phyloP scores from a whole-genome alignment of 1,284 basidiomycete genomes.

The Boletus hoseneyae region DNA sequence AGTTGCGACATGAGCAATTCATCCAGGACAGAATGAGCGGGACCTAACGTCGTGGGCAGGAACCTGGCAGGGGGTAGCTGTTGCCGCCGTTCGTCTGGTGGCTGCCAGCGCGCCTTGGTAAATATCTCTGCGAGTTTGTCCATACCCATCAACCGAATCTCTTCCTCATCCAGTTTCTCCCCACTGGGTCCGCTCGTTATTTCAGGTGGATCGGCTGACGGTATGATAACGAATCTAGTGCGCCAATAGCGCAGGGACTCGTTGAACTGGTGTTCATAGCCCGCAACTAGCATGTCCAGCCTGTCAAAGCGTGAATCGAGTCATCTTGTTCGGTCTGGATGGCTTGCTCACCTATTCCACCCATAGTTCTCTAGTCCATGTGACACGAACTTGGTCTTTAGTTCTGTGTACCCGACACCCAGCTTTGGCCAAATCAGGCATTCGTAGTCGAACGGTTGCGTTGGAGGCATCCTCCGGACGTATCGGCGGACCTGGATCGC shows the following conservation, averaged over 20 bases:
- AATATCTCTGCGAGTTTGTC: constrained; percentile 91
- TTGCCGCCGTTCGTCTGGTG: constrained; percentile 54
- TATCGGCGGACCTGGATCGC: constrained; percentile 87
- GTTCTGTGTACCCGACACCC: constrained; percentile 82
- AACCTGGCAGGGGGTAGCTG: constrained; percentile 62
- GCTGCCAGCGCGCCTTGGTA: constrained; percentile 74
- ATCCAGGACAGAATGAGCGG: constrained; percentile 75
- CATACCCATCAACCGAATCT: constrained; percentile 85
- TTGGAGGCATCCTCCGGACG: constrained; percentile 69
- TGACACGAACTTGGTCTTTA: constrained; percentile 72
- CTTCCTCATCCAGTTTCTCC: constrained; percentile 80
- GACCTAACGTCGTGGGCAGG: constrained; percentile 78
- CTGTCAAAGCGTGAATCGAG: constrained; percentile 33
- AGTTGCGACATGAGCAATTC: constrained; percentile 74
- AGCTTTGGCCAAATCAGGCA: constrained; percentile 93
- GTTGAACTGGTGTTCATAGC: constrained; percentile 79
- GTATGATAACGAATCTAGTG: constrained; percentile 93
- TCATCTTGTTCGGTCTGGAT: background rate
- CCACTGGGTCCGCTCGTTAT: constrained; percentile 55
- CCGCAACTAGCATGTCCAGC: constrained; percentile 80
- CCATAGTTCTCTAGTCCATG: constrained; percentile 79
- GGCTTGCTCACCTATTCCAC: constrained; percentile 65
- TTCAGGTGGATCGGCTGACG: constrained; percentile 67
- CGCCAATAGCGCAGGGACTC: constrained; percentile 90
- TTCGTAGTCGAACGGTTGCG: constrained; percentile 70